Base-by-base conservation (phyloP, 805 yeast genomes). In the Priceomyces carsonii region DNA sequence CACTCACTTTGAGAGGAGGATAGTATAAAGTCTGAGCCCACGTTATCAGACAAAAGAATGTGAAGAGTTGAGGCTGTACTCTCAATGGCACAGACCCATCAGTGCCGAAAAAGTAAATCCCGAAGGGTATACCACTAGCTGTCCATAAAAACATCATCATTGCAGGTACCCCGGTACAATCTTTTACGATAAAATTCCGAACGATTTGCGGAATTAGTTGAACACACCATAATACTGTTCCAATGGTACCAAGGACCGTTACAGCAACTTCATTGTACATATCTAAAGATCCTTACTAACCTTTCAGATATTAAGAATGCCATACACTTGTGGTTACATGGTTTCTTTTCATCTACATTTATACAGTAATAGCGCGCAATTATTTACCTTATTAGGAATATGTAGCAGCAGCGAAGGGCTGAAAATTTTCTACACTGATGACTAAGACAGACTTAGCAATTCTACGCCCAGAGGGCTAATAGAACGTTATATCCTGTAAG, bases 141-240 rank as follows among this genome's bases (percentile, higher is more conserved):
- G 36, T 79, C 96, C 97, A 90, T 16, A 88, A 59, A 39, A 87
- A 75, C 78, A 87, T 73, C 96, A 91, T 89, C 22, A 75, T n/a
- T 4, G 90, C 89, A 1, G 95, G 96, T 7, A 90, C 62, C 0
- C 98, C 97, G 18, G 80, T 84, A 40, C 95, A 85, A 53, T 88
- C 79, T 50, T 91, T 88, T 6, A 75, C 73, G 39, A 71, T 69
- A 63, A 75, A 89, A 55, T 91, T 90, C 54, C 79, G 70, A 38
- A 79, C 68, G 29, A 90, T 81, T 44, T 86, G 98, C 2, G 97
- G 97, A 1, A 89, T 70, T 44, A 91, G 65, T 61, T 91, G 97
- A 44, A 90, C 66, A 58, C 97, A 90, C 97, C 97, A 91, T 39
- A 85, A 73, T 2, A 90, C 79, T 0, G 98, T 91, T 5, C 96